Base-by-base conservation (phyloP, 352 stramenopile genomes). In the Pythium rhizo-oryzae region DNA sequence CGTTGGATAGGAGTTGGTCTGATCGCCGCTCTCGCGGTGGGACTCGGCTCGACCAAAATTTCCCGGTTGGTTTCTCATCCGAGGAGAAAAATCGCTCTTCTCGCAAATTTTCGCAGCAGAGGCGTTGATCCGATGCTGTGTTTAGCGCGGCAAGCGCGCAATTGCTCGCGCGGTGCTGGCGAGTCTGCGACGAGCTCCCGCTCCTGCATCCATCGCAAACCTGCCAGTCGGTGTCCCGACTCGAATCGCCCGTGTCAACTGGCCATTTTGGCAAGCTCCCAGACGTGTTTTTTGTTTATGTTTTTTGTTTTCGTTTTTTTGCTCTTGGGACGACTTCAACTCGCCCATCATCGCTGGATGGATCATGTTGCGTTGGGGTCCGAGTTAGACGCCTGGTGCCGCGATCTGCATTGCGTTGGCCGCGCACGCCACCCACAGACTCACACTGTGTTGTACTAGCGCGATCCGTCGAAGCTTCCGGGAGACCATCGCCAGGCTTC, bases 401-500 rank as follows among this genome's bases (percentile, higher is more conserved):
- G 28, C 28, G 28, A 24, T 50, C 43, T 18, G 5, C 8, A 23
- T 50, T 23, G 47, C 37, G 37, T 43, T 12, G 47, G 23, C 8
- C 47, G 15, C 33, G 33, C 49, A 59, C 59, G 59, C 47, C 49
- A 66, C 33, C 3, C 28, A 2, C 2, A 33, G 28, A 33, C 28
- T 33, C 44, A 30, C 19, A 47, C 33, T 46, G 18, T 44, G 49
- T n/a, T n/a, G 23, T 5, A 30, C 33, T 18, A 18, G 35, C n/a
- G 21, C 35, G n/a, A 49, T 53, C 39, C 33, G 21, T 56, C 59
- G 50, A 67, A 67, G 37, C 43, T 67, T 67, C 61, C 16, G 16
- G 9, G 28, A 33, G 28, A 33, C 28, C 28, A 33, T 33, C 50
- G 51, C 9, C 52, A 56, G 41, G 61, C 18, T 57, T 64, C 47